A percentile compares a stretch with the other conserved stretches of the same genome.
These are phyloP conservation scores for Radiomyces spectabilis DNA, from an alignment of 192 early-diverging fungal genomes.

Conservation along the genomic window DNA sequence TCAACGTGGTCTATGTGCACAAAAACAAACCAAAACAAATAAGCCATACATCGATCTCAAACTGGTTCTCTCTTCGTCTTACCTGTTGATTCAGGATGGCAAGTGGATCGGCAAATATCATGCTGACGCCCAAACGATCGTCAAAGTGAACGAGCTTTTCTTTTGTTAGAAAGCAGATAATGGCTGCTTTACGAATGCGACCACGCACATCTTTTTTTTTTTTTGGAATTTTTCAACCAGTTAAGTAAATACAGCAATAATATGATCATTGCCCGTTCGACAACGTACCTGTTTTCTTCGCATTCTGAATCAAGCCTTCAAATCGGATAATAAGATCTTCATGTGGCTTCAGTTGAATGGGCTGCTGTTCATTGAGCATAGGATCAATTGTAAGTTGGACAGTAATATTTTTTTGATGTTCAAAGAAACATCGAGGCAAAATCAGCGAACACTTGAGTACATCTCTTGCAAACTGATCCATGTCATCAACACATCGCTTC, in stretches of 20 bases:
- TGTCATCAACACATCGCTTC: constrained; percentile 1
- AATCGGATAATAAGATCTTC: constrained; percentile 17
- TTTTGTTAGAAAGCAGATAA: constrained; percentile 14
- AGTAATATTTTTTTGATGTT: constrained; percentile 6
- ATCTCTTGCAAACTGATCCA: neutral
- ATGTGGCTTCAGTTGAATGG: neutral
- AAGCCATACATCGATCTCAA: too few relatives aligned
- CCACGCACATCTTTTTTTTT: too few relatives aligned
- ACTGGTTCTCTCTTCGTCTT: neutral
- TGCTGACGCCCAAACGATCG: constrained; percentile 10
- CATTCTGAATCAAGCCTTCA: constrained; percentile 9
- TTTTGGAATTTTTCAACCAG: neutral
- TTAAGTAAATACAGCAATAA: neutral
- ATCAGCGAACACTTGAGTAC: constrained; percentile 3
- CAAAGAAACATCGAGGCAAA: constrained; percentile 13
- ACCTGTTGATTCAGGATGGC: neutral
- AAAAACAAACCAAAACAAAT: too few relatives aligned
- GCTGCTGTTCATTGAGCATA: constrained; percentile 5
- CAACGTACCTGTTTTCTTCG: neutral
- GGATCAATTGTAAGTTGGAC: constrained; percentile 17
- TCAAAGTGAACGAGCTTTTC: constrained; percentile 8
- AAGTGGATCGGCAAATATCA: constrained; percentile 18
- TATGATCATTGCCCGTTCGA: neutral
- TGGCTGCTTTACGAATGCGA: constrained; percentile 11
- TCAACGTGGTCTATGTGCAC: constrained; percentile 5